Evolutionary conservation across 73 alveolate genomes (phyloP), one percentile per base, ranked within the genome.

Genomic region (Symbiodinium natans): DNA sequence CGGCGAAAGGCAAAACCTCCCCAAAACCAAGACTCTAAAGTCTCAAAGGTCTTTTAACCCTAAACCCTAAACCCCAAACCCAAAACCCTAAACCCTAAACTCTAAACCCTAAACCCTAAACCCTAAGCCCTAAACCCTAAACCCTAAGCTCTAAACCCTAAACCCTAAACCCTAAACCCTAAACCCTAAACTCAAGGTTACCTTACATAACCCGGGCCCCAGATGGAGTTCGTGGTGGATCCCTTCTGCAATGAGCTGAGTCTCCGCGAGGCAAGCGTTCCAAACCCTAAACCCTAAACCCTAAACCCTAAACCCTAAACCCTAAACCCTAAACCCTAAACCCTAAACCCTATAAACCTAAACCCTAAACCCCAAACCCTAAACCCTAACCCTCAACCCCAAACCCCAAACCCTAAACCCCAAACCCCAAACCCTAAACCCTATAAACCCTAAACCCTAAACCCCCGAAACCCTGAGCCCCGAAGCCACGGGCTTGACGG

Each of bases 221-320:
- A 15, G 6, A 56, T 63, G 36, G 80, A 63, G 80, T 63, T 63
- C 36, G 80, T 63, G 38, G 80, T 63, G 80, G 80, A 63, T 63
- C 80, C 80, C 17, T 63, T 63, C 80, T 63, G 80, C 80, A 63
- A 63, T 36, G 80, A 63, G 80, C 80, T 63, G 40, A 63, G 80
- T 17, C 80, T 63, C 11, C 80, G 80, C 9, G 80, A 63, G 80
- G 80, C 33, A 0, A 8, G 33, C 59, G 13, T 46, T 13, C 59
- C 13, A 46, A 46, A 46, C 13, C 59, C 59, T 46, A 46, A n/a
- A 46, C 13, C 59, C 59, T 46, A 46, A 46, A 46, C 13, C 59
- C 59, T 46, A 46, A 46, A 13, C 59, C 59, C 59, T 46, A 46
- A 56, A 21, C 56, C 56, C 56, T 43, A 43, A 46, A 13, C 59